Evolutionary conservation across 176 grass and related monocot species (phyloP).

Genomic region (Pharus latifolius): DNA sequence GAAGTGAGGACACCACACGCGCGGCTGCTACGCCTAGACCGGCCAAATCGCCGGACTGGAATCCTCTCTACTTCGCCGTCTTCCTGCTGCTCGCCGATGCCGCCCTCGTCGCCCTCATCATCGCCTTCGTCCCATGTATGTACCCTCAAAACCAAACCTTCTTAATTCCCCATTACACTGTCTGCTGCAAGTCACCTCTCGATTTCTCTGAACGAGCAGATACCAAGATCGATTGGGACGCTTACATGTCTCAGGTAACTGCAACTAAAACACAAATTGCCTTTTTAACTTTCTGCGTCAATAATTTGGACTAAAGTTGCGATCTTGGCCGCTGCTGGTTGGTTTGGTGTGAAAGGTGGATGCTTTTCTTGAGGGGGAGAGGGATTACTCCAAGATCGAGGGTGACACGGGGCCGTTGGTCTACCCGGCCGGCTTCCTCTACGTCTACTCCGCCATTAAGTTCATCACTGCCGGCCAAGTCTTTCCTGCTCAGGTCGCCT

Average conservation of each 20-base stretch:
- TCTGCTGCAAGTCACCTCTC: not conserved
- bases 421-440: conserved; percentile 95
- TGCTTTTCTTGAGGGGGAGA: conserved; percentile 70
- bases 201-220: conserved; percentile 30
- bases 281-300: not conserved
- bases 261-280: not conserved
- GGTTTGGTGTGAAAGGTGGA: conserved; percentile 39
- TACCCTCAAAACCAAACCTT: not conserved
- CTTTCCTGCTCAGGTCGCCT: conserved; percentile 72
- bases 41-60: not conserved
- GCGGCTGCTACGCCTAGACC: not conserved
- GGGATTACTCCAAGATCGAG: conserved; percentile 86
- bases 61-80: conserved; percentile 24
- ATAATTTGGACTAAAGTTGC: not conserved
- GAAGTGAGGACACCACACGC: not conserved
- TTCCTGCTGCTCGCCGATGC: conserved; percentile 68
- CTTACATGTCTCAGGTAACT: conserved; percentile 95
- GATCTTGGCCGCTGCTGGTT: not conserved
- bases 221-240: conserved; percentile 97
- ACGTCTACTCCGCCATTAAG: conserved; percentile 70
- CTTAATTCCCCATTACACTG: not conserved
- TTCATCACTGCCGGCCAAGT: conserved; percentile 66
- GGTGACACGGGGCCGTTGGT: conserved; percentile 92
- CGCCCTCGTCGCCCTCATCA: conserved; percentile 61
- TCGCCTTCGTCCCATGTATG: conserved; percentile 67